Evolutionary conservation across 1,139 yeast genomes (phyloP).

Genomic region (Arxiozyma slooffiae): DNA sequence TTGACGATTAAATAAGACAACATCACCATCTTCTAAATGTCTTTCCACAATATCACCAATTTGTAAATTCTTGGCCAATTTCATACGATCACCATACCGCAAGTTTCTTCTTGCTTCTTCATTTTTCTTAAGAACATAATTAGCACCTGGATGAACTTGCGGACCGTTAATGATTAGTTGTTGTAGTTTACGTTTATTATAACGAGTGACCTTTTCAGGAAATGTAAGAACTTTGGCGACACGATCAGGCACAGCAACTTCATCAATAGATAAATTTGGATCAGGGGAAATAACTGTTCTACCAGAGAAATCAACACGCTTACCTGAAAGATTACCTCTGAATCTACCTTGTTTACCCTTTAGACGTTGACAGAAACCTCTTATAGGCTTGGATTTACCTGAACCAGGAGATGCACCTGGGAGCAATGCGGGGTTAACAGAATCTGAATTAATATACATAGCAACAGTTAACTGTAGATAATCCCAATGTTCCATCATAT

Average conservation of each 20-base stretch:
- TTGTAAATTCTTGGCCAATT: constrained; percentile 64
- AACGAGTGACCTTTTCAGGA: constrained; percentile 89
- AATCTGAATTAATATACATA: constrained; percentile 93
- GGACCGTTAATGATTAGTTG: constrained; percentile 76
- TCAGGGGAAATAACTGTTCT: constrained; percentile 98
- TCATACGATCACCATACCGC: constrained; percentile 75
- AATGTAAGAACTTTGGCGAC: constrained; percentile 93
- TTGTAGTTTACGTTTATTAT: constrained; percentile 72
- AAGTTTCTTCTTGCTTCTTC: constrained; percentile 82
- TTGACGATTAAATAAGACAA: constrained; percentile 92
- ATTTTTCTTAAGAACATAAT: constrained; percentile 71
- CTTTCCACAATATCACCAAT: constrained; percentile 96
- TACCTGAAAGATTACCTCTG: constrained; percentile 95
- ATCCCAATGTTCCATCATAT: constrained; percentile 98
- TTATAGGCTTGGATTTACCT: constrained; percentile 66
- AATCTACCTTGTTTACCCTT: constrained; percentile 99
- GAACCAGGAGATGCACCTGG: constrained; percentile 56
- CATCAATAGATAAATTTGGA: constrained; percentile 88
- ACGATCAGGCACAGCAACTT: constrained; percentile 95
- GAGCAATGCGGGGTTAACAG: constrained; percentile 71
- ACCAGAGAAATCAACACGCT: constrained; percentile 96
- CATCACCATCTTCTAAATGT: constrained; percentile 94
- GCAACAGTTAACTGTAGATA: constrained; percentile 91
- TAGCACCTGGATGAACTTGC: constrained; percentile 89
- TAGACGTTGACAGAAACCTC: constrained; percentile 93